Conservation (phyloP, 768 basidiomycete genomes). For the Leccinellum albellum region DNA sequence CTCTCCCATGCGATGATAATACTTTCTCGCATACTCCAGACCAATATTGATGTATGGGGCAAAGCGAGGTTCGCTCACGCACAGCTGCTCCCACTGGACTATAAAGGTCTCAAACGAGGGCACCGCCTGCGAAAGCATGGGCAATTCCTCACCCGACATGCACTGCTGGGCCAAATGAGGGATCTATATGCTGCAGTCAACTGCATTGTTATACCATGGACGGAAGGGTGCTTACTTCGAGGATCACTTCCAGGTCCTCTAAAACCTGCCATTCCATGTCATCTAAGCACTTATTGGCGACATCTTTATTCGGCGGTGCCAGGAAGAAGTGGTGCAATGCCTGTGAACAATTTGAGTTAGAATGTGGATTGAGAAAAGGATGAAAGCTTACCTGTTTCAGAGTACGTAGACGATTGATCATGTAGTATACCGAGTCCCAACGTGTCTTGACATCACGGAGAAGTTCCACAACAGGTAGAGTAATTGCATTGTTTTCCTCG, state of each 20-base stretch:
- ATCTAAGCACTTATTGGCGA: not conserved
- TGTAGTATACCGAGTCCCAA: slow-evolving; percentile 39
- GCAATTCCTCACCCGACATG: not conserved
- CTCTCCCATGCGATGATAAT: not conserved
- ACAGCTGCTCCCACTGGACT: not conserved
- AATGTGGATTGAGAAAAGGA: too few relatives aligned
- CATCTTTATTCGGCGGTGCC: not conserved
- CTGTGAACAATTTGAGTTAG: not conserved
- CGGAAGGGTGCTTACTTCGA: not conserved
- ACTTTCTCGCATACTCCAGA: not conserved
- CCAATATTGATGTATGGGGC: not conserved
- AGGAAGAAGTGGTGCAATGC: not conserved
- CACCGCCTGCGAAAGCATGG: not conserved
- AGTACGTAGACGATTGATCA: slow-evolving; percentile 22
- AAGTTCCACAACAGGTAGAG: not conserved
- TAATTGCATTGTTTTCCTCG: not conserved
- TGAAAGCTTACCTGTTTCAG: not conserved
- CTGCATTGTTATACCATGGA: not conserved
- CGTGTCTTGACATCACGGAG: slow-evolving; percentile 33
- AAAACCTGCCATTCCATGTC: not conserved
- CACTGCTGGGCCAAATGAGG: not conserved
- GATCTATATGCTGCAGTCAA: not conserved
- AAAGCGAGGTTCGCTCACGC: not conserved
- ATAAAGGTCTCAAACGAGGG: not conserved
- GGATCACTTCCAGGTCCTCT: not conserved